These are phyloP conservation scores for Penicillium griseofulvum DNA, from an alignment of 2,329 filamentous ascomycete genomes.

Conservation along the genomic window DNA sequence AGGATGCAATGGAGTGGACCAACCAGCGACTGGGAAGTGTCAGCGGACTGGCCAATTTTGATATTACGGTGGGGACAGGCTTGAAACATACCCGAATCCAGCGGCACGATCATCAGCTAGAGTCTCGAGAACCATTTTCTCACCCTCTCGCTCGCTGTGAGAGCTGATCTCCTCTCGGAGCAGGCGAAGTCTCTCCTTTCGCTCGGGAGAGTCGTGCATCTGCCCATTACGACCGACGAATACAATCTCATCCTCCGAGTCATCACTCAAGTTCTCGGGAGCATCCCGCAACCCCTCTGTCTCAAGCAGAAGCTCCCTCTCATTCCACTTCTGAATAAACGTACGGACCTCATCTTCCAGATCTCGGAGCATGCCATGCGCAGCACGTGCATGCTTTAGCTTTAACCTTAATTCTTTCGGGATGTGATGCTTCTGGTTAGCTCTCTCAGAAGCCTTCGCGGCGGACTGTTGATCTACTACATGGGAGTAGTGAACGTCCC, in stretches of 20 bases:
- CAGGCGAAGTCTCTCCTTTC: constrained; percentile 54
- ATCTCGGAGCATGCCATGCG: constrained; percentile 75
- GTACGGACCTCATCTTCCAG: constrained; percentile 79
- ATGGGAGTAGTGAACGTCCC: constrained; percentile 62
- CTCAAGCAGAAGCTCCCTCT: constrained; percentile 49
- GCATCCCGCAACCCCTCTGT: constrained; percentile 48
- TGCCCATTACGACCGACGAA: constrained; percentile 72
- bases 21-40: constrained; percentile 70
- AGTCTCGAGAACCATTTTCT: constrained; percentile 78
- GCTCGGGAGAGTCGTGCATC: constrained; percentile 59
- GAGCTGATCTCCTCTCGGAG: constrained; percentile 30
- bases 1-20: constrained; percentile 85
- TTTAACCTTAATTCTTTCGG: constrained; percentile 77
- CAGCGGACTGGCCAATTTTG: constrained; percentile 12
- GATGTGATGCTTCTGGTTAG: constrained; percentile 50
- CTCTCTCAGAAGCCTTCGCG: constrained; percentile 41
- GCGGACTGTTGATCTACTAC: constrained; percentile 37
- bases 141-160: constrained; percentile 49
- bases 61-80: neutral
- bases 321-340: constrained; percentile 66
- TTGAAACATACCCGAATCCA: constrained; percentile 69
- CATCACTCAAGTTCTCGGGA: constrained; percentile 42
- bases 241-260: constrained; percentile 82
- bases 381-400: constrained; percentile 74
- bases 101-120: constrained; percentile 71